Conservation (phyloP, 2,329 filamentous ascomycete species). For the Apiospora phragmitis region DNA sequence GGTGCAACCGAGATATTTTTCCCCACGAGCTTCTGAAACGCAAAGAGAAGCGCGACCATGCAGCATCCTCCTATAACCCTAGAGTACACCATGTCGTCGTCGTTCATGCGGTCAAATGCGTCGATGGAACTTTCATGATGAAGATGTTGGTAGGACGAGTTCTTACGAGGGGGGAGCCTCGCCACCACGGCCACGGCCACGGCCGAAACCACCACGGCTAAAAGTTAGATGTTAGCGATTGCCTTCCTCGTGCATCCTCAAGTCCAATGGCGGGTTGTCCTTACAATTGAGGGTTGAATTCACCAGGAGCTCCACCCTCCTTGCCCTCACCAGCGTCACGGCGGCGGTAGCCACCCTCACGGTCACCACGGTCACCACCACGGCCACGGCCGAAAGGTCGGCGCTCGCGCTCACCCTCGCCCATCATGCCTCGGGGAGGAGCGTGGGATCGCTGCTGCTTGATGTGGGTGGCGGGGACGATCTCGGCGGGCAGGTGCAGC, state of each 20-base stretch:
- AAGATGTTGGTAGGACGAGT: slow-evolving; percentile 39
- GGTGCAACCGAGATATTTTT: slow-evolving; percentile 42
- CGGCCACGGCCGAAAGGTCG: slow-evolving; percentile 80
- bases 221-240: slow-evolving; percentile 36
- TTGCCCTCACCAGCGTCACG: slow-evolving; percentile 84
- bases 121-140: slow-evolving; percentile 37
- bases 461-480: slow-evolving; percentile 99
- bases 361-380: slow-evolving; percentile 74
- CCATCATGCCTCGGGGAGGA: slow-evolving; percentile 97
- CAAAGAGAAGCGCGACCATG: slow-evolving; percentile 48
- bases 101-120: slow-evolving; percentile 11
- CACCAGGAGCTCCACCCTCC: slow-evolving; percentile 88
- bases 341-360: slow-evolving; percentile 89
- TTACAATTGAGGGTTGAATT: slow-evolving; percentile 90
- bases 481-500: slow-evolving; percentile 99
- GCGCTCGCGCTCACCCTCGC: slow-evolving; percentile 77
- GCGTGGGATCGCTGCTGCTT: slow-evolving; percentile 99
- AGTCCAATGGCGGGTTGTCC: slow-evolving; percentile 31
- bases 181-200: slow-evolving; percentile 66
- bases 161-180: slow-evolving; percentile 68
- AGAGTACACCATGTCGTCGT: slow-evolving; percentile 34
- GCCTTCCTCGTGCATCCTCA: slow-evolving; percentile 13
- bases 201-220: slow-evolving; percentile 84
- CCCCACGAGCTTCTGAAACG: slow-evolving; percentile 49
- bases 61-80: slow-evolving; percentile 40